Conservation (phyloP, 2,329 filamentous ascomycete genomes). For the Hypoxylon sp. region DNA sequence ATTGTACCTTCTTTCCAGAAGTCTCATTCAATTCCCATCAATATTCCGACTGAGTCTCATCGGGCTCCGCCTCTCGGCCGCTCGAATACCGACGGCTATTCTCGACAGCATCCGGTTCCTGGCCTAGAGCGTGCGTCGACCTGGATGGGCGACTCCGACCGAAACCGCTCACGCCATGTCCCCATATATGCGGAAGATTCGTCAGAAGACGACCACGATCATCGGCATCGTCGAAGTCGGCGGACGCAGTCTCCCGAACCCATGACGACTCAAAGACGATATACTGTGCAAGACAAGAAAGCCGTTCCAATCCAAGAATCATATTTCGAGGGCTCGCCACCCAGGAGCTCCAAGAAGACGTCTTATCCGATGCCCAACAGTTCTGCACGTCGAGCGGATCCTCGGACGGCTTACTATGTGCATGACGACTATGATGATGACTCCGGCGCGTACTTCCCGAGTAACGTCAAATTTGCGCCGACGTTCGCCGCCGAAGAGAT, state of each 20-base stretch:
- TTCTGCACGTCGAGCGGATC: conserved; percentile 40
- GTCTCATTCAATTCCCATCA: conserved; percentile 42
- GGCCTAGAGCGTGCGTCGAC: conserved; percentile 46
- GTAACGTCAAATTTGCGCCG: conserved; percentile 40
- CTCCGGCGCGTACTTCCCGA: conserved; percentile 24
- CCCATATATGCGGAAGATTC: conserved; percentile 45
- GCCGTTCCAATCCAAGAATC: conserved; percentile 37
- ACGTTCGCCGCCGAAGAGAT: conserved; percentile 37
- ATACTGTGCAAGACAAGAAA: conserved; percentile 30
- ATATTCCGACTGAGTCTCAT: conserved; percentile 25
- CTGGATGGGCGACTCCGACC: conserved; percentile 45
- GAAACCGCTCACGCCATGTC: conserved; percentile 44
- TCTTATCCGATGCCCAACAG: conserved; percentile 44
- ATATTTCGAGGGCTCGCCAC: conserved; percentile 32
- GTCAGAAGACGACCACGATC: conserved; percentile 50
- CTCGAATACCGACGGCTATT: conserved; percentile 48
- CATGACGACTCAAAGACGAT: conserved; percentile 38
- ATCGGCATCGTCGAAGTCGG: conserved; percentile 46
- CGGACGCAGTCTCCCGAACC: conserved; percentile 49
- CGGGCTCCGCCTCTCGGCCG: conserved; percentile 40
- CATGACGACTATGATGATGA: conserved; percentile 45
- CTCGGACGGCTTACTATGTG: conserved; percentile 37
- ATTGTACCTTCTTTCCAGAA: conserved; percentile 45
- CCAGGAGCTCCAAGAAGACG: conserved; percentile 39
- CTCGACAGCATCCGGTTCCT: conserved; percentile 45